Evolutionary conservation across 129 eudicot genomes (phyloP).

Genomic region (Solidago caesia): DNA sequence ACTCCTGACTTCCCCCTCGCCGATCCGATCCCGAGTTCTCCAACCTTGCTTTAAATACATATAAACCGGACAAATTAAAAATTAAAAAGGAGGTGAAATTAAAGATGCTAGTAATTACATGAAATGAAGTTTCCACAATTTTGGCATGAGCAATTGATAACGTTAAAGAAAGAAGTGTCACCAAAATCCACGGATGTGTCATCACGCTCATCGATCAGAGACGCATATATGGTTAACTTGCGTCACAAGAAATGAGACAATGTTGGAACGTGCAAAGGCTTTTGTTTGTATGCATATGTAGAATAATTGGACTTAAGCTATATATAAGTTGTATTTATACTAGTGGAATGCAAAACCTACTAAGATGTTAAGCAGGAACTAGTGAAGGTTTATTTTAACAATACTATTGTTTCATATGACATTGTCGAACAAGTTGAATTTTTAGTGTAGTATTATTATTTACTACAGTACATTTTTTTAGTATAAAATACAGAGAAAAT

Average conservation of each 20-base stretch:
- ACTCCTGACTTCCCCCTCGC: too few species aligned
- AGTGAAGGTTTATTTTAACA: not conserved
- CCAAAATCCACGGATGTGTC: not conserved
- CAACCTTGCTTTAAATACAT: not conserved
- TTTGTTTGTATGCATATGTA: not conserved
- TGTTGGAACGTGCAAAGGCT: not conserved
- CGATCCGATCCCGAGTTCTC: too few species aligned
- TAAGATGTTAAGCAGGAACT: not conserved
- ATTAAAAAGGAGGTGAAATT: not conserved
- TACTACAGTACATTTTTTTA: not conserved
- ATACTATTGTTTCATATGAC: not conserved
- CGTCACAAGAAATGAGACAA: not conserved
- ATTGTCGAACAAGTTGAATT: not conserved
- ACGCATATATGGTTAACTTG: not conserved
- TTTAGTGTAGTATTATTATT: not conserved
- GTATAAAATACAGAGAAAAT: not conserved
- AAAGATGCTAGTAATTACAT: slow-evolving; percentile 4
- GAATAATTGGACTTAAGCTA: not conserved
- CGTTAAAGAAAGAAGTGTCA: not conserved
- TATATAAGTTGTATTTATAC: not conserved
- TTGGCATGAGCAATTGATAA: not conserved
- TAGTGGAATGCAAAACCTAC: not conserved
- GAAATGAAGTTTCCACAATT: slow-evolving; percentile 13
- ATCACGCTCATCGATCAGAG: not conserved
- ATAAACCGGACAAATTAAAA: not conserved